Evolutionary conservation across 2,329 filamentous ascomycete genomes (phyloP), one percentile per base, ranked within the genome.

Genomic region (Pseudophaeomoniella oleicola): DNA sequence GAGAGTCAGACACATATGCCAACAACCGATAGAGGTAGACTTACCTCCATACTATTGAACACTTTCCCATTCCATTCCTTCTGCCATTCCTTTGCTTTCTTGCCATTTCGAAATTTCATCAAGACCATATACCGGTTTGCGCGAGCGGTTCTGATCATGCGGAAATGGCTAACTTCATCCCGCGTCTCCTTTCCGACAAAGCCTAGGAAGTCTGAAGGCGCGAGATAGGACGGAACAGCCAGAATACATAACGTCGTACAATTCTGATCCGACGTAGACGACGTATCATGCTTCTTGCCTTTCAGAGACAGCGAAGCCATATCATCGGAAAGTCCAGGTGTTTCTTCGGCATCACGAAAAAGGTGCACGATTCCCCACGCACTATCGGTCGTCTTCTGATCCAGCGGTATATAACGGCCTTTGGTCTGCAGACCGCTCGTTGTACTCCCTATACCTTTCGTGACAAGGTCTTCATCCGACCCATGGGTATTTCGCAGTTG

Each of bases 291-390:
- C 29, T 37, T 35, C 43, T 35, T 47, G 53, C 30, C 37, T 45
- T 42, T 42, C 44, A 38, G 30, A 41, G n/a, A 38, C 36, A 60
- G 42, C 32, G 57, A 50, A 16, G 55, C 47, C 10, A 58, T 54
- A 37, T 70, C 63, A 32, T 69, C 63, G 39, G 72, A 64, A 10
- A 85, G 60, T 10, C 65, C 71, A 2, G 73, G 65, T 1, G 78
- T 79, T 55, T 92, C 82, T 40, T 85, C 74, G 2, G 72, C 73
- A 56, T 96, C 88, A 6, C 87, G 75, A 55, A 94, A 98, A 17
- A 98, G 71, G 55, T 94, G 90, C 2, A 98, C 86, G 11, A 96
- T 75, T 1, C 90, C 90, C 80, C 85, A 94, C 30, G 85, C 83
- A 2, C 86, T 68, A 41, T 93, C 81, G 1, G 84, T 85, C 37